Percentiles rank a stretch among this genome's conserved stretches.
phyloP scores from a whole-genome alignment of 495 filamentous ascomycete species.

The Tuber microsphaerosporum region DNA sequence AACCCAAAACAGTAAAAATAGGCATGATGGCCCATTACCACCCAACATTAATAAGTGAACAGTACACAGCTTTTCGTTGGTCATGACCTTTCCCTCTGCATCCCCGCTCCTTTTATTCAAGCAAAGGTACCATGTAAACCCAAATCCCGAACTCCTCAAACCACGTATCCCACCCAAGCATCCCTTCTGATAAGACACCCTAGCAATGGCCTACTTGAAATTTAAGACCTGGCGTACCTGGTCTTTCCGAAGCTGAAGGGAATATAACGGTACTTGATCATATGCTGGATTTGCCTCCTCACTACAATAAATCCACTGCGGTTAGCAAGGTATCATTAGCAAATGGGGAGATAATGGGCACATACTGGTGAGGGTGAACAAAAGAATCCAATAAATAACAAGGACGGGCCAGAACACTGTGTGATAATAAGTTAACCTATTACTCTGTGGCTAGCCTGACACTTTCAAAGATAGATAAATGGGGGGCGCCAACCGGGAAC shows the following conservation, averaged over 20 bases:
- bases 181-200: background rate
- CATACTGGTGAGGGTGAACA: conserved; percentile 90
- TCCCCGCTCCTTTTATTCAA: background rate
- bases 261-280: conserved; percentile 99
- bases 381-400: conserved; percentile 96
- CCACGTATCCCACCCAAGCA: background rate
- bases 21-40: background rate
- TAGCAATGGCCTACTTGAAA: background rate
- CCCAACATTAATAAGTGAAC: background rate
- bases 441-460: background rate
- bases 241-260: conserved; percentile 92
- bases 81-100: background rate
- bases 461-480: background rate
- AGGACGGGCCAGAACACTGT: conserved; percentile 96
- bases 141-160: background rate
- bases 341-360: conserved; percentile 22
- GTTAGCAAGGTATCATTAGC: conserved; percentile 26
- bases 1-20: background rate
- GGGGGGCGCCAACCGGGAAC: conserved; percentile 51
- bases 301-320: conserved; percentile 49
- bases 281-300: conserved; percentile 97
- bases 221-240: conserved; percentile 54
- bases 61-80: background rate
- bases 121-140: background rate
- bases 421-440: background rate